Percentiles rank a stretch among this genome's conserved stretches.
These are phyloP conservation scores for Globisporangium middletonii DNA, from an alignment of 352 stramenopile species.

Conservation along the genomic window DNA sequence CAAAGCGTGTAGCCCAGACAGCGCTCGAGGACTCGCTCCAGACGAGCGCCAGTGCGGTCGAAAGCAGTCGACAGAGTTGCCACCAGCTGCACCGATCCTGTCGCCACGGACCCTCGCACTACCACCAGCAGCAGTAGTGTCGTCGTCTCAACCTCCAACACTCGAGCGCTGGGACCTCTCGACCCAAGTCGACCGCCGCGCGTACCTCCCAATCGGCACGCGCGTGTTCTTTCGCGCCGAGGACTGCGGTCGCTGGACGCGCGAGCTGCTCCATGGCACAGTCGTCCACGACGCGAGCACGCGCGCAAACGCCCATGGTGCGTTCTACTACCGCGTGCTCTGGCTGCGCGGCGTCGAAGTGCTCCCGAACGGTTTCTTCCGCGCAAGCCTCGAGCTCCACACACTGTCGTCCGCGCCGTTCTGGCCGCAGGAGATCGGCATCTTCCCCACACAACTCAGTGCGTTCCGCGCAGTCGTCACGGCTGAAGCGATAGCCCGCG, in stretches of 20 bases:
- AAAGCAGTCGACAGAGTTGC: background rate
- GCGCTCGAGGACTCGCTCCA: background rate
- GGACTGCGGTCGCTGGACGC: conserved; percentile 38
- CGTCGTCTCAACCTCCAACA: background rate
- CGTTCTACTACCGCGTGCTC: conserved; percentile 50
- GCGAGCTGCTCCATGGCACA: conserved; percentile 53
- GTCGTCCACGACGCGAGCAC: conserved; percentile 26
- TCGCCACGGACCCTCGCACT: conserved; percentile 5
- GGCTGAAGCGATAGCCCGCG: conserved; percentile 46
- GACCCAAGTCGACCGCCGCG: conserved; percentile 23
- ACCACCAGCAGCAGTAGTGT: background rate
- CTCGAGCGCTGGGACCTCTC: conserved; percentile 1
- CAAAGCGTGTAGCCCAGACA: background rate
- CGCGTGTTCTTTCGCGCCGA: conserved; percentile 47
- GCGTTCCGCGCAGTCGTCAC: conserved; percentile 54
- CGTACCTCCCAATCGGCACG: conserved; percentile 29
- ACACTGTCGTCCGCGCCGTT: conserved; percentile 6
- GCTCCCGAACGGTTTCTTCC: conserved; percentile 61
- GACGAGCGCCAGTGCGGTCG: background rate
- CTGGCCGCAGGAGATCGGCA: conserved; percentile 42
- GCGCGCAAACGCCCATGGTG: conserved; percentile 7
- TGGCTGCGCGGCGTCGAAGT: conserved; percentile 63
- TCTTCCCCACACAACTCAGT: conserved; percentile 46
- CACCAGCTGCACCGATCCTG: conserved; percentile 7
- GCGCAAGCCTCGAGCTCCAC: conserved; percentile 38